These are phyloP conservation scores for Penicillium sp. DNA, from an alignment of 2,329 filamentous ascomycete species.

Conservation along the genomic window DNA sequence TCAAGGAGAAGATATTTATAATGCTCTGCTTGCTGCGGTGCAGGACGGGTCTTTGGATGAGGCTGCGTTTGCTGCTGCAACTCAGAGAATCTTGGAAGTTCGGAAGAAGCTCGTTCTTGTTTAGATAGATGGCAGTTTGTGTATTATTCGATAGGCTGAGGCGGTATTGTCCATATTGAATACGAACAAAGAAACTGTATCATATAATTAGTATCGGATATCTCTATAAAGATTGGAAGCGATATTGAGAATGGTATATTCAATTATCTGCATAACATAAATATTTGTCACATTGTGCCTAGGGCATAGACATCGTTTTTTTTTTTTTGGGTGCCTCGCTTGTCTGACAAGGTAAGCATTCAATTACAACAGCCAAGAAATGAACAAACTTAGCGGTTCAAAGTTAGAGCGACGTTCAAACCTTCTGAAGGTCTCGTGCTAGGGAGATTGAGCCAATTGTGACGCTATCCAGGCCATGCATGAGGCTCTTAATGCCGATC, in stretches of 20 bases:
- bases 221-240: too few species aligned
- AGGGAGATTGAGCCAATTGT: not conserved
- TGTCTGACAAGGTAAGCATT: too few species aligned
- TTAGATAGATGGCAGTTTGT: not conserved
- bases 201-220: too few species aligned
- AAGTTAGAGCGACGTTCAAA: too few species aligned
- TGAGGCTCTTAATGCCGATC: not conserved
- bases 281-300: too few species aligned
- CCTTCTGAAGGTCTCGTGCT: not conserved
- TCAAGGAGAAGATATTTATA: conserved; percentile 28
- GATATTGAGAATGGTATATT: too few species aligned
- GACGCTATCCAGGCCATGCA: not conserved
- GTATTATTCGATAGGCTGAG: not conserved
- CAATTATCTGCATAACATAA: too few species aligned
- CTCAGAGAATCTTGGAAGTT: conserved; percentile 17
- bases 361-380: too few species aligned
- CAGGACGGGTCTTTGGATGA: conserved; percentile 13
- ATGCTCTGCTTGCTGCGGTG: conserved; percentile 20
- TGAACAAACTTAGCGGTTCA: too few species aligned
- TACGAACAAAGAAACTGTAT: not conserved
- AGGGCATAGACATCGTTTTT: too few species aligned
- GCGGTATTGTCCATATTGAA: not conserved
- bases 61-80: conserved; percentile 15
- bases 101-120: conserved; percentile 11
- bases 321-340: too few species aligned